Evolutionary conservation across 2,329 filamentous ascomycete species (phyloP), one percentile per base, ranked within the genome.

Genomic region (Coniochaeta sp.): DNA sequence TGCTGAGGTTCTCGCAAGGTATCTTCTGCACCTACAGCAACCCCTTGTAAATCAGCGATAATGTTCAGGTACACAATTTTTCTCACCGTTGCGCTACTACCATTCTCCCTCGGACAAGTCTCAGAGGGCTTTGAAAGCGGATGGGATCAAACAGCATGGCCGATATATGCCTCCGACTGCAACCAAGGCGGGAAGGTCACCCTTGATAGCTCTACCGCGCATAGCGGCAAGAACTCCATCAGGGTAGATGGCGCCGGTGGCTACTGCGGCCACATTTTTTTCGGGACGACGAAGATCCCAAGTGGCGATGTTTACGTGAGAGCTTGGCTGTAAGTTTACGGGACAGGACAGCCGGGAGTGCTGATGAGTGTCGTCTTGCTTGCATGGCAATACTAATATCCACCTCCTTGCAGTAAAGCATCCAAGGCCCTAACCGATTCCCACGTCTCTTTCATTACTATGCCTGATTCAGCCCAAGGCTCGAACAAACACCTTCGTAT

Each of bases 391-490:
- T 44, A 32, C 65, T 71, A 60, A 73, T 44, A 58, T 59, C 14
- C 9, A 36, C 62, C 26, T 19, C 58, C 50, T 60, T 68, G 7
- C 57, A 85, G 83, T 57, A 84, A 84, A 73, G 76, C 81, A 2
- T 75, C 78, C 57, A 83, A 79, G 64, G 78, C 83, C 59, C 73
- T 87, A n/a, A 84, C 81, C 7, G 77, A 79, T 70, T 76, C 80
- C 22, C 84, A 87, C 72, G 81, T 86, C 62, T 79, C 81, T 55
- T 86, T 86, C 75, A 86, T 86, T 73, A 85, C 83, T 22, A 85
- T 86, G 82, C 79, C 82, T 2, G 84, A 86, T 72, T 74, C 81
- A 0, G 75, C 80, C 1, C 54, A 56, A 38, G 54, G 54, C 7
- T 69, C 70, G 52, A 79, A 79, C 59, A 86, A 86, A 72, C 82